Conservation (phyloP, 805 yeast genomes). For the Ogataea siamensis region DNA sequence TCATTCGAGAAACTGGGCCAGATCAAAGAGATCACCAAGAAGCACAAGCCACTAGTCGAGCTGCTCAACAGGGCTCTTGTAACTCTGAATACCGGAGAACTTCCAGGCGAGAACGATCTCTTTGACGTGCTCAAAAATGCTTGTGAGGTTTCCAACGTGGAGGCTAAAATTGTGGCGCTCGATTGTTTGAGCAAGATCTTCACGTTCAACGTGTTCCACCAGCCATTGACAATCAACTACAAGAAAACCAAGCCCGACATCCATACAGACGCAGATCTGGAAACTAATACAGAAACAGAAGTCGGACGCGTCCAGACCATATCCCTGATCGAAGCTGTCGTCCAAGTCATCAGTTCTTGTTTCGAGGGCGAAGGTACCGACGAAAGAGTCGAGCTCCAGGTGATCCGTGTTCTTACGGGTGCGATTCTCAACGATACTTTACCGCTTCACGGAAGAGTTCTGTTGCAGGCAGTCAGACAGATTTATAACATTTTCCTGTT, state of each 20-base stretch:
- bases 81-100: slow-evolving; percentile 37
- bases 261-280: slow-evolving; percentile 38
- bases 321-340: slow-evolving; percentile 73
- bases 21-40: slow-evolving; percentile 38
- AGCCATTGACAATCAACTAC: slow-evolving; percentile 49
- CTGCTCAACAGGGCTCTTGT: slow-evolving; percentile 42
- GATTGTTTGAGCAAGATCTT: slow-evolving; percentile 86
- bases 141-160: slow-evolving; percentile 65
- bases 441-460: slow-evolving; percentile 86
- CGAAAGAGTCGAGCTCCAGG: slow-evolving; percentile 85
- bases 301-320: slow-evolving; percentile 36
- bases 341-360: slow-evolving; percentile 78
- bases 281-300: slow-evolving; percentile 43
- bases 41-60: slow-evolving; percentile 40
- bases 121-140: slow-evolving; percentile 77
- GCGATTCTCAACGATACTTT: slow-evolving; percentile 77
- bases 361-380: slow-evolving; percentile 93
- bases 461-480: slow-evolving; percentile 87
- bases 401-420: slow-evolving; percentile 85
- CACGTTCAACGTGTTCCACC: slow-evolving; percentile 77
- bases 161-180: slow-evolving; percentile 68
- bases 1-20: slow-evolving; percentile 33
- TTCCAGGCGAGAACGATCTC: slow-evolving; percentile 50
- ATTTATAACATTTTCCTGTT: slow-evolving; percentile 89
- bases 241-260: slow-evolving; percentile 24